phyloP scores from a whole-genome alignment of 805 yeast species.

The Cyberlindnera meyerae region DNA sequence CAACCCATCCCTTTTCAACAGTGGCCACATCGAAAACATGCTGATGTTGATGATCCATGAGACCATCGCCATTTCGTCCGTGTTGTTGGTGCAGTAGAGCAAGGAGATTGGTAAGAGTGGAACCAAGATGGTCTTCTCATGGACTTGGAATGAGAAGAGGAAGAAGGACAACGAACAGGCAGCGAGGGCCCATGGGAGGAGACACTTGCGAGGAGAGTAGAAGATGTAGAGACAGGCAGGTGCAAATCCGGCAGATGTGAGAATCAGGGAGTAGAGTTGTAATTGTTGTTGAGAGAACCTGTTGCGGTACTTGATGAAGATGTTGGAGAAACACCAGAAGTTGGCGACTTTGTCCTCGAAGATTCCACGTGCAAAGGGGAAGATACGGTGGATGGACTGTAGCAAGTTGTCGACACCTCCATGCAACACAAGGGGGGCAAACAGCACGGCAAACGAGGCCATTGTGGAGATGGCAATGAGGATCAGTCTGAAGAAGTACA shows the following conservation, averaged over 20 bases:
- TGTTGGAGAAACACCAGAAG: conserved; percentile 94
- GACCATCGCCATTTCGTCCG: conserved; percentile 62
- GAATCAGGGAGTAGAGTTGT: conserved; percentile 48
- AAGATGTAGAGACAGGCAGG: conserved; percentile 54
- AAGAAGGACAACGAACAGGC: conserved; percentile 84
- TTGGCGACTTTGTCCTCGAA: conserved; percentile 98
- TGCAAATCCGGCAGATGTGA: conserved; percentile 48
- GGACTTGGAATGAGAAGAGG: conserved; percentile 92
- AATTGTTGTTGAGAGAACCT: conserved; percentile 52
- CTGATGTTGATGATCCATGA: conserved; percentile 87
- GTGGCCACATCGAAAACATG: conserved; percentile 83
- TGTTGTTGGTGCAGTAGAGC: conserved; percentile 46
- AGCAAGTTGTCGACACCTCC: conserved; percentile 36
- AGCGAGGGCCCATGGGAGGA: conserved; percentile 69
- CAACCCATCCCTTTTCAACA: conserved; percentile 71
- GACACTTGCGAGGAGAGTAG: conserved; percentile 44
- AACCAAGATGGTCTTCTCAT: conserved; percentile 84
- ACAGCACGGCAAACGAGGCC: conserved; percentile 42
- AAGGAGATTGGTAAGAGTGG: conserved; percentile 84
- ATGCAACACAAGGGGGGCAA: conserved; percentile 55
- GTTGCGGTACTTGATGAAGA: conserved; percentile 62
- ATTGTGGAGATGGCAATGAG: conserved; percentile 63
- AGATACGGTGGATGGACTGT: conserved; percentile 67
- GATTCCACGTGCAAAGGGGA: conserved; percentile 89
- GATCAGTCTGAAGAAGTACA: conserved; percentile 54